Evolutionary conservation across 495 filamentous ascomycete genomes (phyloP).

Genomic region (Bathelium albidoporum): DNA sequence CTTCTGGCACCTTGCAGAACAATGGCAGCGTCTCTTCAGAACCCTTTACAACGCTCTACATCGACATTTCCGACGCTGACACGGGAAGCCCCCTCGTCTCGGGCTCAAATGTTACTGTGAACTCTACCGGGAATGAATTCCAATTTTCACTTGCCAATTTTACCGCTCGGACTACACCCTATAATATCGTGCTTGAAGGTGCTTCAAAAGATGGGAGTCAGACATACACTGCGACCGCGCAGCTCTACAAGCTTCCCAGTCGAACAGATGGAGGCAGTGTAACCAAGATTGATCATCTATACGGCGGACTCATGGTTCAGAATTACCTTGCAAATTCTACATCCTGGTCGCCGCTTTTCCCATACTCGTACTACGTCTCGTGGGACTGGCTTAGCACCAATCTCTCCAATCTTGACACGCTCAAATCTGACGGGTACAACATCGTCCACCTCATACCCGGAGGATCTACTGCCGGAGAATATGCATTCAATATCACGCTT

Average conservation of each 20-base stretch:
- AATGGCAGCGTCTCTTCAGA: neutral
- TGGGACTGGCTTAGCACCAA: constrained; percentile 43
- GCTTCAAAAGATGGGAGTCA: constrained; percentile 26
- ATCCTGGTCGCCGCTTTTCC: constrained; percentile 43
- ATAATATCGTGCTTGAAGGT: constrained; percentile 26
- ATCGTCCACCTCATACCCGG: constrained; percentile 43
- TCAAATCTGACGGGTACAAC: constrained; percentile 44
- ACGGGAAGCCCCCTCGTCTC: neutral
- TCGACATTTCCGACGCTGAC: constrained; percentile 21
- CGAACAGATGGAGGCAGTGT: constrained; percentile 43
- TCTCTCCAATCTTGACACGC: constrained; percentile 30
- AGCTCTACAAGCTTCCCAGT: constrained; percentile 45
- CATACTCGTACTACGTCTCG: constrained; percentile 54
- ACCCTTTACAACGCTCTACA: constrained; percentile 15
- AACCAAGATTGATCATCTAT: constrained; percentile 52
- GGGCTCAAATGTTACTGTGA: constrained; percentile 31
- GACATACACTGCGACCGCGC: constrained; percentile 35
- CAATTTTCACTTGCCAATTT: constrained; percentile 40
- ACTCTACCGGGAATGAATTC: constrained; percentile 37
- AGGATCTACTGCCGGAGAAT: constrained; percentile 15
- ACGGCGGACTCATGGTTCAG: constrained; percentile 44
- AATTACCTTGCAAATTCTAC: constrained; percentile 23
- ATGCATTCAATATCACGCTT: constrained; percentile 18
- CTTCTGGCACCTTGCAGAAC: constrained; percentile 7
- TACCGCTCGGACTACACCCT: constrained; percentile 37